These are phyloP conservation scores for Gonium pectorale DNA, from an alignment of 139 green algal species.

Conservation along the genomic window DNA sequence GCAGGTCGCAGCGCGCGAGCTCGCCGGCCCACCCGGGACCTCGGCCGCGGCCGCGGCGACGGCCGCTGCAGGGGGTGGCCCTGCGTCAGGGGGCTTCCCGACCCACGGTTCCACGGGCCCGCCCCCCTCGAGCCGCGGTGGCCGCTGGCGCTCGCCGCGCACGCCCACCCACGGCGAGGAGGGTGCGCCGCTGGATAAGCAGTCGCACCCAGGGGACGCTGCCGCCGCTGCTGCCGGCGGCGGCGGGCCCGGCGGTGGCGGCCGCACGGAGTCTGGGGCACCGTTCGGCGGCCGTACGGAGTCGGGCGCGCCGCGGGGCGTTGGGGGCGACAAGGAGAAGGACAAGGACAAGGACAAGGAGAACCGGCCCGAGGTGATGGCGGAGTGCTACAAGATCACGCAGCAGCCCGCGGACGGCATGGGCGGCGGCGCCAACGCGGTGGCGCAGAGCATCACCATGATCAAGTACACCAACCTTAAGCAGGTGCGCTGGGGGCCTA, in stretches of 20 bases:
- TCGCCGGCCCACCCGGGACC: not conserved
- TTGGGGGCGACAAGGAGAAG: no score
- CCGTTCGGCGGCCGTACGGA: not conserved
- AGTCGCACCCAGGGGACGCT: not conserved
- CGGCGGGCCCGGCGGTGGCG: not conserved
- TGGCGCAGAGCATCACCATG: constrained; percentile 51
- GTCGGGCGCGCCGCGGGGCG: no score
- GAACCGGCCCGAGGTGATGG: constrained; percentile 45
- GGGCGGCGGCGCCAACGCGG: constrained; percentile 14
- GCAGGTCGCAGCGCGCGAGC: no score
- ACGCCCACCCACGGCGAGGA: not conserved
- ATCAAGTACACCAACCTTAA: constrained; percentile 64
- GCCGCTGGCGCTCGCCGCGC: constrained; percentile 24
- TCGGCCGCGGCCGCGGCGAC: not conserved
- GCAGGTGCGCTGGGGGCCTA: no score
- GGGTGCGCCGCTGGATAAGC: not conserved
- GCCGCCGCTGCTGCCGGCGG: not conserved
- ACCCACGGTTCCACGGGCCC: no score
- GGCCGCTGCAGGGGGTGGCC: no score
- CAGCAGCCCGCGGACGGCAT: constrained; percentile 22
- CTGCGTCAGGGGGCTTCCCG: no score
- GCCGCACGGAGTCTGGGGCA: not conserved
- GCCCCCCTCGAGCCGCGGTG: no score
- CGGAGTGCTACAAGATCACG: constrained; percentile 62
- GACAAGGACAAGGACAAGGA: constrained; percentile 22